Percentiles rank a stretch among this genome's conserved stretches.
Conservation (phyloP, 495 filamentous ascomycete genomes). For the Cudoniella acicularis region DNA sequence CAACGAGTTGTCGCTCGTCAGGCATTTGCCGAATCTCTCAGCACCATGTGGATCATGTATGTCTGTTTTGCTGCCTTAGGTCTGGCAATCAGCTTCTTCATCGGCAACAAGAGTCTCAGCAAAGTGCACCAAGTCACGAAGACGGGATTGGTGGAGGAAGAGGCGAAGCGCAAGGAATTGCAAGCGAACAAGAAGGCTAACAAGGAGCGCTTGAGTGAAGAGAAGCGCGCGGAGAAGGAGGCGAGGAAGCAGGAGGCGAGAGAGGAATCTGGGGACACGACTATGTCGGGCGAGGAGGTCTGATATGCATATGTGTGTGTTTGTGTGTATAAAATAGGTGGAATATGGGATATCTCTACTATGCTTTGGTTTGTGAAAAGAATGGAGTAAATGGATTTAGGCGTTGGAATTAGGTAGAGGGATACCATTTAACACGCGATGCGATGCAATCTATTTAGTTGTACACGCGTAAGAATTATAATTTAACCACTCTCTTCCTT, state of each 20-base stretch:
- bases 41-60: conserved; percentile 63
- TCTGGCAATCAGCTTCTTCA: conserved; percentile 9
- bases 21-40: conserved; percentile 54
- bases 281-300: background rate
- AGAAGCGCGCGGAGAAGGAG: conserved; percentile 22
- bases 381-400: too few species aligned
- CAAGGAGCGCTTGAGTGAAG: conserved; percentile 4
- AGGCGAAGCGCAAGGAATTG: conserved; percentile 15
- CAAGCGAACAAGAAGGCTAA: conserved; percentile 7
- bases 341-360: too few species aligned
- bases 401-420: too few species aligned
- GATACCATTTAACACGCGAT: too few species aligned
- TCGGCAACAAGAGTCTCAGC: conserved; percentile 15
- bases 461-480: too few species aligned
- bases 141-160: conserved; percentile 23
- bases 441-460: too few species aligned
- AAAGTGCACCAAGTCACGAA: conserved; percentile 22
- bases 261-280: background rate
- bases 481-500: too few species aligned
- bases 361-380: too few species aligned
- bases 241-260: background rate
- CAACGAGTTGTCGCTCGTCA: conserved; percentile 35
- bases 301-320: too few species aligned
- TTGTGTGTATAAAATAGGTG: too few species aligned
- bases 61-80: conserved; percentile 27